Conservation (phyloP, 1,284 basidiomycete genomes). For the Ganoderma leucocontextum region DNA sequence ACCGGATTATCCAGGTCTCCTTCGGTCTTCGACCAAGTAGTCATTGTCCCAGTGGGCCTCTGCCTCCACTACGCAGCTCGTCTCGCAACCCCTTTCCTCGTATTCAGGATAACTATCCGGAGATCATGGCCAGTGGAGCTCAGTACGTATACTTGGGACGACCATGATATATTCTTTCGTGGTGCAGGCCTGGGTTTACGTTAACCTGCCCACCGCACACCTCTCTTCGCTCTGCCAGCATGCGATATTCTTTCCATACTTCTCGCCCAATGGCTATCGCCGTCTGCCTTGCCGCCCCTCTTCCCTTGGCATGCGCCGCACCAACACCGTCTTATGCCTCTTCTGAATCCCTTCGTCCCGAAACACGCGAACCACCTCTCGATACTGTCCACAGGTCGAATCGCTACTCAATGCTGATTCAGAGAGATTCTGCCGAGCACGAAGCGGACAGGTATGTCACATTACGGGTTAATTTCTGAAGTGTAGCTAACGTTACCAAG, state of each 20-base stretch:
- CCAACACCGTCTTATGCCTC: background rate
- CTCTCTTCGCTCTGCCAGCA: background rate
- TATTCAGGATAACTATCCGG: background rate
- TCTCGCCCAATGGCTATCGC: background rate
- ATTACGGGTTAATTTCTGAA: background rate
- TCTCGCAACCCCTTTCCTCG: background rate
- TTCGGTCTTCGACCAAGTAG: background rate
- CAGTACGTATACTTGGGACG: background rate
- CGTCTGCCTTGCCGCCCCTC: background rate
- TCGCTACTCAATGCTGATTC: background rate
- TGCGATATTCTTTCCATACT: background rate
- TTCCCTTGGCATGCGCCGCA: background rate
- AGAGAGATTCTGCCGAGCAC: background rate
- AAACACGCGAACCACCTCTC: too few species aligned
- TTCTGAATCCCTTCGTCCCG: background rate
- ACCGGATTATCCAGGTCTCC: background rate
- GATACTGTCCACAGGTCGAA: background rate
- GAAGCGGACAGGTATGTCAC: background rate
- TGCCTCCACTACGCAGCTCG: background rate
- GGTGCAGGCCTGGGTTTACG: background rate
- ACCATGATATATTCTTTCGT: background rate
- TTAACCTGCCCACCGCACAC: background rate
- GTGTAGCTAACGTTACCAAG: background rate
- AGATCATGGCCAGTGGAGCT: background rate
- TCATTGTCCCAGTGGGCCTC: background rate